Percentiles rank a stretch among this genome's conserved stretches.
Conservation (phyloP, 306 rosid genomes). For the Rubus idaeus region DNA sequence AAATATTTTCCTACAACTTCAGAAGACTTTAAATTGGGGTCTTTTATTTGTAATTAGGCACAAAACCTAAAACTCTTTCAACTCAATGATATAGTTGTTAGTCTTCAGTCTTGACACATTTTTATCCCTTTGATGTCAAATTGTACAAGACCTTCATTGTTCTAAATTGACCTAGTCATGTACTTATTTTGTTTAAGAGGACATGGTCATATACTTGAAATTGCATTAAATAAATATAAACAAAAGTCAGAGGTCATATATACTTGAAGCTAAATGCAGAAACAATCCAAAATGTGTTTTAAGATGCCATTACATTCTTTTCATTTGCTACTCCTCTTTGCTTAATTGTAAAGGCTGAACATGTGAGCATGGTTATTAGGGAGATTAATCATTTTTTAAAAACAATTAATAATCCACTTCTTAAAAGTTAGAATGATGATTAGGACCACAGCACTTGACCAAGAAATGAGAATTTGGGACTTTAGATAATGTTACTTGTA, state of each 20-base stretch:
- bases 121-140: not conserved
- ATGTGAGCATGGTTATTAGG: constrained; percentile 25
- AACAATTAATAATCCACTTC: constrained; percentile 17
- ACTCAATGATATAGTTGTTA: not conserved
- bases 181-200: not conserved
- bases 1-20: not conserved
- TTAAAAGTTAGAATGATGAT: constrained; percentile 30
- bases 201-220: not conserved
- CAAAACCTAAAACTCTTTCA: not conserved
- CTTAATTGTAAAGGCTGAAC: constrained; percentile 38
- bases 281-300: not conserved
- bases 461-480: constrained; percentile 13
- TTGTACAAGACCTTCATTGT: not conserved
- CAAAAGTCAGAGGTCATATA: not conserved
- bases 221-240: not conserved
- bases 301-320: not conserved
- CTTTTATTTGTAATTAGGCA: not conserved
- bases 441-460: constrained; percentile 16
- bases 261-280: not conserved
- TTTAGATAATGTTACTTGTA: not conserved
- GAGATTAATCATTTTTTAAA: not conserved
- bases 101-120: not conserved
- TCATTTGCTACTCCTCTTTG: not conserved
- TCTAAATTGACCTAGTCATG: not conserved
- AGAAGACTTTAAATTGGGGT: not conserved